Base-by-base conservation (phyloP, 768 basidiomycete genomes). In the Mycena vitilis region DNA sequence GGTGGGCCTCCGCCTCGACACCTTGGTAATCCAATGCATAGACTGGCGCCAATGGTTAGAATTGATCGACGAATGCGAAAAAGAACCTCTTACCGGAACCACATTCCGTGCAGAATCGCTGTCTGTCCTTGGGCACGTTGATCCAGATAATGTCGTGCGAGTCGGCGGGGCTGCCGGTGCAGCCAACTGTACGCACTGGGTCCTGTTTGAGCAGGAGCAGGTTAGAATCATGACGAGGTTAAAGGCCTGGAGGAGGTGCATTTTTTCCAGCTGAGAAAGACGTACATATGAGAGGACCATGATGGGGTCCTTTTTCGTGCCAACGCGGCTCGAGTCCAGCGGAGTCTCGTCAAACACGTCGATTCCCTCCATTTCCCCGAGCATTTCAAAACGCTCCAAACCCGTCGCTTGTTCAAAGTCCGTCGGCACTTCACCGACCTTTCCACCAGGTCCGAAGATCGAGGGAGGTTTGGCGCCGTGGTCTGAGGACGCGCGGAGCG, bases 91-190 rank as follows among this genome's bases (percentile, higher is more conserved):
- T 75, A 96, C 95, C 94, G 63, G 92, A 95, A 74, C 96, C 96
- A 73, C 96, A 98, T 82, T 98, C 96, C 15, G 88, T 84, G 89
- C 96, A 98, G 78, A 96, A 92, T 70, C 85, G 83, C 72, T 86
- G 84, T 79, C 90, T 89, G 75, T 91, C 85, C 74, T 88, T 85
- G 67, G 80, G 85, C 73, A 93, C 71, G 68, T 77, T 86, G 78
- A 95, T 89, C 96, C 96, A 98, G 74, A 90, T 84, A 61, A 96
- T 86, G 74, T 98, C 95, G 82, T 98, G 97, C 40, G 95, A 96
- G 81, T 99, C 97, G 52, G 93, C 94, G 12, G 97, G 97, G 75
- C 87, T 90, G 60, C 97, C 97, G 48, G 97, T 96, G 86, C 96
- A 99, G 53, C 97, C 97, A 77, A 99, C 84, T 63, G 94, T 87